Base-by-base conservation (phyloP, 1,139 yeast genomes). In the Pneumocystis wakefieldiae region DNA sequence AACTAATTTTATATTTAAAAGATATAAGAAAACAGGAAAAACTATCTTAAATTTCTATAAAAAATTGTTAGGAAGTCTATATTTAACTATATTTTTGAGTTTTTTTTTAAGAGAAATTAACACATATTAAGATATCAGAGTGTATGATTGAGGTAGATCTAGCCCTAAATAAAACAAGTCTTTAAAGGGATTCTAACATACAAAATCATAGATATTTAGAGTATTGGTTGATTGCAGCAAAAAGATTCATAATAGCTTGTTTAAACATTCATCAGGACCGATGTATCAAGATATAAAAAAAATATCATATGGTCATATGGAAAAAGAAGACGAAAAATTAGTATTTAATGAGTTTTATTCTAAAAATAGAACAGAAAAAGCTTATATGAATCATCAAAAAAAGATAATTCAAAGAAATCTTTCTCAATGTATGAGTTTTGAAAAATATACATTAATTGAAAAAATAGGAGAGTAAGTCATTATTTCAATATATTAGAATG, bases 371-470 rank as follows among this genome's bases (percentile, higher is more conserved):
- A 53, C 7, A 10, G 15, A 12, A 57, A 32, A 62, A 38, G 12
- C 3, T 24, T 35, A 29, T 39, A 42, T 7, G n/a, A 38, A 62
- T 32, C 61, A 59, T 14, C 37, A 38, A 36, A 39, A 36, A 28
- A 37, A 32, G 36, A 59, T 28, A 8, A n/a, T 28, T 17, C 61
- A 59, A 55, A 17, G 29, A 57, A 73, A 69, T 70, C 71, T 73
- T 69, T 79, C 78, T 28, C 72, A 76, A 62, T 83, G 81, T 67
- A 82, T 81, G 37, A 81, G 81, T 1, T 73, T 81, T 37, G 66
- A 64, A 14, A 69, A 77, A 38, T 83, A 80, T 70, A 71, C 73
- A 61, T 74, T 81, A 61, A 67, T 78, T 65, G 81, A 74, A 66
- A 76, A 77, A 68, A 75, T 76, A 74, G 80, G 79, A 62, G 80